These are phyloP conservation scores for Eimeria maxima DNA, from an alignment of 169 alveolate genomes.

Conservation along the genomic window DNA sequence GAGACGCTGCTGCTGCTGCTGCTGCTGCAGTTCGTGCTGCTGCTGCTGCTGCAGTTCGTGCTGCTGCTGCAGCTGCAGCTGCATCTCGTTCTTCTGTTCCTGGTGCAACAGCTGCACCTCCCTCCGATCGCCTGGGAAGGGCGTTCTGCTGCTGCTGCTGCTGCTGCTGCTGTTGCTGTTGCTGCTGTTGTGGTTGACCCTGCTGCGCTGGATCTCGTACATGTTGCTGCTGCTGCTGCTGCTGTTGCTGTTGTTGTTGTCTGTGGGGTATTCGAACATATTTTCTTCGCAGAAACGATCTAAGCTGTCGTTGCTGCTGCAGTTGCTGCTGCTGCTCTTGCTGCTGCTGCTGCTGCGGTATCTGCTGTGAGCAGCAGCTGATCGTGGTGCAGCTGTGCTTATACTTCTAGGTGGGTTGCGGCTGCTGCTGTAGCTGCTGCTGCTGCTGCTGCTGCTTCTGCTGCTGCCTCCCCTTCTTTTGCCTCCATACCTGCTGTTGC, in stretches of 20 bases:
- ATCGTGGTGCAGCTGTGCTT: background rate
- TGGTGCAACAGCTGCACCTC: background rate
- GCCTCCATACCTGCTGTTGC: background rate
- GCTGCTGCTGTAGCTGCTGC: background rate
- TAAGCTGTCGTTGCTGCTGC: background rate
- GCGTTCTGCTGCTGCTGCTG: constrained; percentile 21
- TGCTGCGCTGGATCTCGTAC: background rate
- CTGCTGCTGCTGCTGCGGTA: constrained; percentile 4
- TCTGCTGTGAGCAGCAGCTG: constrained; percentile 26
- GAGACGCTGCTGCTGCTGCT: background rate
- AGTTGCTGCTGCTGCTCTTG: constrained; percentile 12
- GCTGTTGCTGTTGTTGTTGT: background rate
- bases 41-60: background rate
- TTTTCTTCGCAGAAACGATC: background rate
- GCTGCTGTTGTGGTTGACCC: background rate
- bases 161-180: constrained; percentile 39
- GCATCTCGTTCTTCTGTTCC: background rate
- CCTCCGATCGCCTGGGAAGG: background rate
- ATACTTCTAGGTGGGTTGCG: background rate
- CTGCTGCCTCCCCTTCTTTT: background rate
- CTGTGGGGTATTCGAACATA: background rate
- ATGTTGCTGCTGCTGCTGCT: background rate
- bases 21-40: background rate
- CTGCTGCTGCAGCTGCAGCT: background rate
- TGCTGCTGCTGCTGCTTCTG: constrained; percentile 14